Evolutionary conservation across 805 yeast species (phyloP).

Genomic region (Torulaspora gathmanii): DNA sequence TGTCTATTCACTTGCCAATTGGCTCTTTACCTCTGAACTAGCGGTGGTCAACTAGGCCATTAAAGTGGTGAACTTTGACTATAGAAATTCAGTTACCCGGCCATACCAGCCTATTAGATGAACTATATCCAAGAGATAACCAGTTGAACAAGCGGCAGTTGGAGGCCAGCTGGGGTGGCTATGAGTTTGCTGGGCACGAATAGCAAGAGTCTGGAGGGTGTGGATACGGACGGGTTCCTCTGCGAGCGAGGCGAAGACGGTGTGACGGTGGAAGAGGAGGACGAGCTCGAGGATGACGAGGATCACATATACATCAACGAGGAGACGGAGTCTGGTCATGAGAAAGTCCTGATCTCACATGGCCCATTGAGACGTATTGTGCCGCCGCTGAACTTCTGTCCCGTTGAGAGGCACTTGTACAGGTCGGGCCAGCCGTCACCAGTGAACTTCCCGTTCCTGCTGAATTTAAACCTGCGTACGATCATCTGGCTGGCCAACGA

Average conservation of each 20-base stretch:
- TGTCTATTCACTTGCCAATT: not conserved
- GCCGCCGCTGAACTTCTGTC: conserved; percentile 93
- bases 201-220: conserved; percentile 14
- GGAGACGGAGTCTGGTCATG: conserved; percentile 32
- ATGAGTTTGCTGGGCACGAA: conserved; percentile 7
- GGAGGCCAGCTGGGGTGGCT: not conserved
- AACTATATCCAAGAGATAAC: no score
- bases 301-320: conserved; percentile 31
- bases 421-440: conserved; percentile 93
- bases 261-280: conserved; percentile 8
- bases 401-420: conserved; percentile 83
- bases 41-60: not conserved
- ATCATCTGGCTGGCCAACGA: conserved; percentile 94
- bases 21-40: not conserved
- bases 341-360: conserved; percentile 36
- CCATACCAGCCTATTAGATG: not conserved
- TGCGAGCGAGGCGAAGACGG: conserved; percentile 5
- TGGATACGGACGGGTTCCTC: conserved; percentile 1
- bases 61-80: not conserved
- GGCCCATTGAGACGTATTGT: conserved; percentile 68
- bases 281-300: conserved; percentile 31
- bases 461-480: conserved; percentile 67
- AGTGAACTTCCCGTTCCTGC: conserved; percentile 82
- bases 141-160: not conserved
- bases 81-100: not conserved